phyloP scores from a whole-genome alignment of 257 asterid genomes.

The Striga asiatica region DNA sequence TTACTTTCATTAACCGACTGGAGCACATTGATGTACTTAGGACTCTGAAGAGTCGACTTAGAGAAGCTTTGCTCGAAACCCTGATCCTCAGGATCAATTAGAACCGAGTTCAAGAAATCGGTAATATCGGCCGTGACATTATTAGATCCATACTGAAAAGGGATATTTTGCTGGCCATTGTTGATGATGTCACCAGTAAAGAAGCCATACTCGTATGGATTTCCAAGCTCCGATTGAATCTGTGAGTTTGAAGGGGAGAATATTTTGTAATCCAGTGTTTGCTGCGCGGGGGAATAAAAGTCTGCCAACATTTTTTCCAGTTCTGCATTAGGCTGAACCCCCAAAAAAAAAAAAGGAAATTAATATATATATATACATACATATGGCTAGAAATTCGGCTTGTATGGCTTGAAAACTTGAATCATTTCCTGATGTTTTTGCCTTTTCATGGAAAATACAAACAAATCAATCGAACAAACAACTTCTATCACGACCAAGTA shows the following conservation, averaged over 20 bases:
- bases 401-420: too few species aligned
- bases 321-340: conserved; percentile 61
- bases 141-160: conserved; percentile 48
- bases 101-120: conserved; percentile 47
- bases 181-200: conserved; percentile 21
- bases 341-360: not conserved
- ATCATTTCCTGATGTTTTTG: too few species aligned
- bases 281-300: conserved; percentile 24
- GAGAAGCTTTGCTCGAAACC: conserved; percentile 16
- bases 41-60: conserved; percentile 12
- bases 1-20: conserved; percentile 6
- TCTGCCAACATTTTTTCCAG: conserved; percentile 40
- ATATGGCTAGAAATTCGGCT: too few species aligned
- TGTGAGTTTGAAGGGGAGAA: conserved; percentile 66
- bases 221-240: conserved; percentile 57
- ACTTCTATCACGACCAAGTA: too few species aligned
- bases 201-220: conserved; percentile 23
- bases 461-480: too few species aligned
- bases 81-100: conserved; percentile 41
- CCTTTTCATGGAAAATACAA: too few species aligned
- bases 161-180: conserved; percentile 17
- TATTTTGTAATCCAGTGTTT: conserved; percentile 37
- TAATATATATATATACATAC: too few species aligned
- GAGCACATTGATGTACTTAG: not conserved
- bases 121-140: conserved; percentile 42